Evolutionary conservation across 208 protist species (phyloP), one percentile per base, ranked within the genome.

Genomic region (Wallacemonas sp.): DNA sequence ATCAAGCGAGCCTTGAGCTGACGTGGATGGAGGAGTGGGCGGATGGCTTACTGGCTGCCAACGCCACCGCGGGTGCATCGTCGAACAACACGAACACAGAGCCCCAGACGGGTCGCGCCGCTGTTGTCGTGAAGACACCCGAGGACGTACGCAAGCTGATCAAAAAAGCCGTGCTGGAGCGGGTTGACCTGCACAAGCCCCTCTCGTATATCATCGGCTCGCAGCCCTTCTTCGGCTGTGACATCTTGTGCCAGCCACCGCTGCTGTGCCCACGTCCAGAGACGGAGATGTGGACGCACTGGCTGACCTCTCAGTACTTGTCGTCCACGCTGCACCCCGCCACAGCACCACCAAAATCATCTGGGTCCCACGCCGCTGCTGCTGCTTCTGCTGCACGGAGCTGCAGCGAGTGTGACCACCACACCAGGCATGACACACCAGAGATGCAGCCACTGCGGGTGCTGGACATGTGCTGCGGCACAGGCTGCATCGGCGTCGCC

Each of bases 231-330:
- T 92, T 87, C 65, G 85, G 85, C 26, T 93, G 86, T 60, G 65
- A 88, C 34, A 91, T 96, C 29, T 54, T 46, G 12, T 93, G 85
- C 60, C 69, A 58, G 32, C 72, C 76, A 27, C 91, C 91, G 39
- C 71, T 96, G 44, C 71, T 96, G 27, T 92, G 87, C 68, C 91
- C 91, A 21, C 61, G 88, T 1, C 83, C 87, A 1, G 88, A 96
- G 73, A 96, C 91, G 32, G 88, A 96, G 74, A 85, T 92, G 86
- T 94, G 88, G 91, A 85, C 80, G 2, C 88, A 94, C 62, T 96
- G 87, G 88, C 38, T 92, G 29, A 75, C 90, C 8, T 63, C 80
- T 23, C 55, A 72, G 26, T 55, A 87, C 60, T 68, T 95, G 6
- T 55, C 47, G 9, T 9, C 52, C 4, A 24, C 6, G 21, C 14